Percentiles rank a stretch among this genome's conserved stretches.
phyloP scores from a whole-genome alignment of 2,329 filamentous ascomycete genomes.

The Emericellopsis cladophorae region DNA sequence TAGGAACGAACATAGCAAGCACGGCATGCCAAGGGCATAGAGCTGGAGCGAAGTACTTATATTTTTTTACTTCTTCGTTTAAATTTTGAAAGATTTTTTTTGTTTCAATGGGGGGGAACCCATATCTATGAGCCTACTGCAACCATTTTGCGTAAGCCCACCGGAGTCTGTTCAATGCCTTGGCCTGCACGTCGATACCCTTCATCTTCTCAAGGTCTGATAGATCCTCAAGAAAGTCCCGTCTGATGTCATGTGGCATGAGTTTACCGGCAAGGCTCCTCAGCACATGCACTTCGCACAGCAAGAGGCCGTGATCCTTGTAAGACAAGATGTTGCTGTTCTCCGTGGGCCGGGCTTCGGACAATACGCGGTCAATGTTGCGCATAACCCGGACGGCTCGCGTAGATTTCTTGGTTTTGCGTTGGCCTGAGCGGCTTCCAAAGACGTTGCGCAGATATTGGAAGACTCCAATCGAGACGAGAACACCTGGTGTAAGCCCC shows the following conservation, averaged over 20 bases:
- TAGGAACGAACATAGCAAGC: no score
- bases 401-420: slow-evolving; percentile 50
- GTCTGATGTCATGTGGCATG: slow-evolving; percentile 62
- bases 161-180: slow-evolving; percentile 69
- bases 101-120: no score
- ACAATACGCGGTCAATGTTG: slow-evolving; percentile 75
- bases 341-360: slow-evolving; percentile 53
- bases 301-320: slow-evolving; percentile 80
- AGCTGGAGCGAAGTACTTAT: no score
- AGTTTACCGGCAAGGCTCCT: slow-evolving; percentile 46
- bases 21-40: no score
- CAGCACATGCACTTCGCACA: slow-evolving; percentile 82
- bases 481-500: slow-evolving; percentile 81
- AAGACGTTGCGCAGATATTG: slow-evolving; percentile 61
- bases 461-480: slow-evolving; percentile 65
- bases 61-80: no score
- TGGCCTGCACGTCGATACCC: slow-evolving; percentile 65
- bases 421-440: slow-evolving; percentile 56
- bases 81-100: no score
- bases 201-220: slow-evolving; percentile 75
- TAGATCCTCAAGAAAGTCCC: slow-evolving; percentile 81
- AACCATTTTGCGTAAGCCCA: slow-evolving; percentile 85
- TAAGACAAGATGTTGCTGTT: slow-evolving; percentile 70
- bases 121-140: slow-evolving; percentile 11
- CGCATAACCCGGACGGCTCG: slow-evolving; percentile 67